phyloP scores from a whole-genome alignment of 495 filamentous ascomycete species.

The Jackrogersella multiformis region DNA sequence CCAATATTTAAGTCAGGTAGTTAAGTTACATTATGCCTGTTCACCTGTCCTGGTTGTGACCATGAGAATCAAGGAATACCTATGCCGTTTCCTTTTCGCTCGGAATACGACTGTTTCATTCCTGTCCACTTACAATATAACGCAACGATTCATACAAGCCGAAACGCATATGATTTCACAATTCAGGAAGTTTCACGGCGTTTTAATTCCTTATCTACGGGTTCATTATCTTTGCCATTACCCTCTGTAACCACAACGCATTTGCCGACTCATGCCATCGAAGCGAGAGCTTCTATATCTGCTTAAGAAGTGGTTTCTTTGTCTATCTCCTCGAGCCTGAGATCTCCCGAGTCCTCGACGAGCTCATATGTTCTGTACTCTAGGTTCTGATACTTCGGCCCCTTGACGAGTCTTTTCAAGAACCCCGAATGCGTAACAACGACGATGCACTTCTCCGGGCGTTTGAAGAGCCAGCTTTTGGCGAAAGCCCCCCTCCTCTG shows the following conservation, averaged over 20 bases:
- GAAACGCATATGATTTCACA: neutral
- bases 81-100: too few species aligned
- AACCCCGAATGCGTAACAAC: slow-evolving; percentile 64
- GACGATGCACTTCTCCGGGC: slow-evolving; percentile 61
- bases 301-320: neutral
- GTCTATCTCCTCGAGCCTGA: slow-evolving; percentile 45
- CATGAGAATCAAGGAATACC: too few species aligned
- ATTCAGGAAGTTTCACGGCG: neutral
- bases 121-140: neutral
- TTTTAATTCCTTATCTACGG: slow-evolving; percentile 1
- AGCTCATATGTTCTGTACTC: slow-evolving; percentile 62
- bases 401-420: slow-evolving; percentile 50
- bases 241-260: neutral
- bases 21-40: slow-evolving; percentile 9
- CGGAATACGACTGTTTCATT: neutral
- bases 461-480: slow-evolving; percentile 53
- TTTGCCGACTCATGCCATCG: neutral
- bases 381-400: slow-evolving; percentile 54
- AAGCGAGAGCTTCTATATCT: neutral
- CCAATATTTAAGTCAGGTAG: slow-evolving; percentile 10
- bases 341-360: slow-evolving; percentile 45
- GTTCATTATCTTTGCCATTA: neutral
- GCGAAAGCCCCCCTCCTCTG: slow-evolving; percentile 51
- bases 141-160: too few species aligned
- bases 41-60: neutral